phyloP scores from a whole-genome alignment of 2,329 filamentous ascomycete species.

The Fusarium sp. region DNA sequence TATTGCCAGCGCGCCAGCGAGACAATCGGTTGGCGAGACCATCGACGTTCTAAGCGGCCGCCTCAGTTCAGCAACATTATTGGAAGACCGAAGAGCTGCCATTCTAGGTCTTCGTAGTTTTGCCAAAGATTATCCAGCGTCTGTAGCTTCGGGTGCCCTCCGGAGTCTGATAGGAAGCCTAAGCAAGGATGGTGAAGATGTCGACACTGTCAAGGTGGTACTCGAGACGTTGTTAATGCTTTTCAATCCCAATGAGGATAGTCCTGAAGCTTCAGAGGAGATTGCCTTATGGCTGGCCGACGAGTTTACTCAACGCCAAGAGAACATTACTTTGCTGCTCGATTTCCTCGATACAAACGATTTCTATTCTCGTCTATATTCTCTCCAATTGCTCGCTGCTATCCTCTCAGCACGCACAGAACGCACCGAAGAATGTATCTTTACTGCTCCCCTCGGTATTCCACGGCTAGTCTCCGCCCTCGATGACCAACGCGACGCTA shows the following conservation, averaged over 20 bases:
- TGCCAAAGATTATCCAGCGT: slow-evolving; percentile 95
- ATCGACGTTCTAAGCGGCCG: slow-evolving; percentile 91
- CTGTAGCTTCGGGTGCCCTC: slow-evolving; percentile 92
- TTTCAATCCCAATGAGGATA: slow-evolving; percentile 77
- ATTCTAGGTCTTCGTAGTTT: slow-evolving; percentile 95
- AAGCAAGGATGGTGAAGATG: slow-evolving; percentile 89
- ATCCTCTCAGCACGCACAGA: slow-evolving; percentile 88
- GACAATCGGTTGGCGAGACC: slow-evolving; percentile 95
- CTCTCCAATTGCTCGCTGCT: slow-evolving; percentile 86
- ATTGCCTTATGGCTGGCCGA: slow-evolving; percentile 96
- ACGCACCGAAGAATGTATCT: slow-evolving; percentile 92
- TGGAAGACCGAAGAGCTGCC: slow-evolving; percentile 93
- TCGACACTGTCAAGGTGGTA: slow-evolving; percentile 95
- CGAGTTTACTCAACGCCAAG: slow-evolving; percentile 97
- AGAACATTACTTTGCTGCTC: slow-evolving; percentile 92
- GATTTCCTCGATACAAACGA: slow-evolving; percentile 88
- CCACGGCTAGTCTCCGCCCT: slow-evolving; percentile 85
- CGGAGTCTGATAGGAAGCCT: slow-evolving; percentile 87
- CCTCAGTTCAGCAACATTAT: slow-evolving; percentile 86
- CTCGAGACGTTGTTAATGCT: slow-evolving; percentile 96
- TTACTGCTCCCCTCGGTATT: slow-evolving; percentile 88
- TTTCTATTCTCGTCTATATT: slow-evolving; percentile 92
- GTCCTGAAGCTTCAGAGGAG: slow-evolving; percentile 94
- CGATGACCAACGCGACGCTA: slow-evolving; percentile 85
- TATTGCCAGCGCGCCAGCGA: slow-evolving; percentile 80